A percentile compares a stretch with the other conserved stretches of the same genome.
phyloP scores from a whole-genome alignment of 2,329 filamentous ascomycete genomes.

The Calonectria pauciramosa region DNA sequence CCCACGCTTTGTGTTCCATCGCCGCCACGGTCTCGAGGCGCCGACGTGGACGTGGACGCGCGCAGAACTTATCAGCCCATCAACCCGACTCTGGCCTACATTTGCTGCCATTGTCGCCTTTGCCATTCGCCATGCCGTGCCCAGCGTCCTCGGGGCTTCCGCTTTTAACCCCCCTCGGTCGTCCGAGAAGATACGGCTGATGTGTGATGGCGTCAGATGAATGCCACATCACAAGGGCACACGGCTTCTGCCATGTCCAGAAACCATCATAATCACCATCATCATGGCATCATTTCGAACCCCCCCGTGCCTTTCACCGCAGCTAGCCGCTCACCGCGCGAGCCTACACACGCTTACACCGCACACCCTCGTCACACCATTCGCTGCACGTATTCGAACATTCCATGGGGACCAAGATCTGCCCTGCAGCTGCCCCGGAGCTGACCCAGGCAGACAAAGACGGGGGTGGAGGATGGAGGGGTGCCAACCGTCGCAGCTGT shows the following conservation, averaged over 20 bases:
- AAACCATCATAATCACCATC: background rate
- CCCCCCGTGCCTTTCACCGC: constrained; percentile 5
- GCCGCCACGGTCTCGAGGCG: background rate
- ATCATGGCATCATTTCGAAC: constrained; percentile 26
- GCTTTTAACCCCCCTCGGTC: background rate
- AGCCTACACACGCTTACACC: background rate
- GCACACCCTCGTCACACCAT: constrained; percentile 29
- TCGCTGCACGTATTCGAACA: constrained; percentile 32
- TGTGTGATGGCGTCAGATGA: constrained; percentile 20
- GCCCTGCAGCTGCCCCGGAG: constrained; percentile 28
- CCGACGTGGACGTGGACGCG: background rate
- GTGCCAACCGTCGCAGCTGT: background rate
- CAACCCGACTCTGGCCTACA: background rate
- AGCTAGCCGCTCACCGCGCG: constrained; percentile 15
- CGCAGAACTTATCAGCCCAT: constrained; percentile 1
- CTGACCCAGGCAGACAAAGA: background rate
- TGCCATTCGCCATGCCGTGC: background rate
- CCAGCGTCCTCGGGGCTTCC: background rate
- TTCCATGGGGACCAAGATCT: constrained; percentile 29
- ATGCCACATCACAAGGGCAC: constrained; percentile 15
- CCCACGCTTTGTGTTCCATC: constrained; percentile 19
- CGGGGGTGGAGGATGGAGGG: background rate
- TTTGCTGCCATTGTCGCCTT: background rate
- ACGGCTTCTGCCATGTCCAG: background rate
- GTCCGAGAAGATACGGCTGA: constrained; percentile 7